These are phyloP conservation scores for Calonectria naviculata DNA, from an alignment of 2,329 filamentous ascomycete species.

Conservation along the genomic window DNA sequence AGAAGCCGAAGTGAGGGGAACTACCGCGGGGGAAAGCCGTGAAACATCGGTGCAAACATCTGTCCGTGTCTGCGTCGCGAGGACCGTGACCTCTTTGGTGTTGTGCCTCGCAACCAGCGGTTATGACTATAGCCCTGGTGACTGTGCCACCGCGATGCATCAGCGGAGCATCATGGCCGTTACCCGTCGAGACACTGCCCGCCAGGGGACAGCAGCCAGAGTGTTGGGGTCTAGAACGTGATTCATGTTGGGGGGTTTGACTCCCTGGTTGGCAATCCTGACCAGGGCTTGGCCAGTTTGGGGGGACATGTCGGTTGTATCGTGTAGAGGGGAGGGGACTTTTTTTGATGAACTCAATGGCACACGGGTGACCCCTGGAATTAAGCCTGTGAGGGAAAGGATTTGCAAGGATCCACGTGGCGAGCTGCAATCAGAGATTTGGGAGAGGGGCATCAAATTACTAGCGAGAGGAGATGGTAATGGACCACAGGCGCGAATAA, in stretches of 20 bases:
- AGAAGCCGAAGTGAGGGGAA: not conserved
- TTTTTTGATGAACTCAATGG: constrained; percentile 1
- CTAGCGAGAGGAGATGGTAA: not conserved
- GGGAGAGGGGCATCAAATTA: not conserved
- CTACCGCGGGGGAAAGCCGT: not conserved
- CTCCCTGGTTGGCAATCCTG: not conserved
- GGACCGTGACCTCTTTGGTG: not conserved
- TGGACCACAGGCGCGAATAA: not conserved
- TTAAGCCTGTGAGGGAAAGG: constrained; percentile 8
- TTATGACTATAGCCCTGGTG: not conserved
- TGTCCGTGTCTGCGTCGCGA: not conserved
- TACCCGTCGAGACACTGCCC: not conserved
- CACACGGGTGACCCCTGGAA: constrained; percentile 16
- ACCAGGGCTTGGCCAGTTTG: not conserved
- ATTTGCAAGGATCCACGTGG: constrained; percentile 19
- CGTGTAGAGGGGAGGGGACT: not conserved
- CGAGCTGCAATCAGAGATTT: not conserved
- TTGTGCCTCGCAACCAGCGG: not conserved
- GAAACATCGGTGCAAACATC: not conserved
- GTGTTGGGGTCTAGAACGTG: not conserved
- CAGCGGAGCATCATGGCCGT: constrained; percentile 26
- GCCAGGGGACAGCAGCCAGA: not conserved
- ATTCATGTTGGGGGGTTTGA: not conserved
- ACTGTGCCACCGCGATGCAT: constrained; percentile 28
- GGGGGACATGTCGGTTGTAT: not conserved